Base-by-base conservation (phyloP, 2,329 filamentous ascomycete species). In the Corynespora cassiicola region DNA sequence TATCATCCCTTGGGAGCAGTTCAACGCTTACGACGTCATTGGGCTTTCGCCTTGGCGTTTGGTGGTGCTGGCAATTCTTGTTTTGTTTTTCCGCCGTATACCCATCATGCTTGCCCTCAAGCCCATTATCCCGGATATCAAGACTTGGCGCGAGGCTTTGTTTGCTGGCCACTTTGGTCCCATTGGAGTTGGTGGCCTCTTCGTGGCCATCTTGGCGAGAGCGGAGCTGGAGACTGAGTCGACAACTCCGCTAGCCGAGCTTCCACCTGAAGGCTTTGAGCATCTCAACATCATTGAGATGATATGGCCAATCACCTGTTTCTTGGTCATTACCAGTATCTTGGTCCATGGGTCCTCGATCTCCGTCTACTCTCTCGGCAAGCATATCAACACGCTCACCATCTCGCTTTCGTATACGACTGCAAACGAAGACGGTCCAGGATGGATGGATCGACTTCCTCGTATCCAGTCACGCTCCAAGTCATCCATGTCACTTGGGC, bases 91-190 rank as follows among this genome's bases (percentile, higher is more conserved):
- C 80, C 87, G 94, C 34, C 88, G 94, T 26, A 94, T 99, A 18
- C 94, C 94, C 2, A 84, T 96, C 68, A 97, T 99, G 94, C 71
- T 99, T 71, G 70, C 82, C 0, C 74, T 97, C 39, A 97, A 97
- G 64, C 92, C 94, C 0, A 48, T 96, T 5, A 97, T 99, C 68
- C 92, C 94, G 0, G 94, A 99, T 61, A 85, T 99, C 57, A 97
- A 96, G 71, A 97, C 92, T 0, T 99, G 94, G 92, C 86, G 94
- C 56, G 94, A 99, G 66, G 92, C 94, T 5, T 75, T 96, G 1
- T 99, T 99, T 64, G 94, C 94, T 11, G 94, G 94, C 2, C 94
- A 99, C 66, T 99, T 99, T 62, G 94, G 94, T 6, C 94, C 94
- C 18, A 97, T 99, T 54, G 94, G 94, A 36, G 94, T 99, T 36